Percentiles rank a stretch among this genome's conserved stretches.
phyloP scores from a whole-genome alignment of 2,329 filamentous ascomycete genomes.

The Parafenestella ontariensis region DNA sequence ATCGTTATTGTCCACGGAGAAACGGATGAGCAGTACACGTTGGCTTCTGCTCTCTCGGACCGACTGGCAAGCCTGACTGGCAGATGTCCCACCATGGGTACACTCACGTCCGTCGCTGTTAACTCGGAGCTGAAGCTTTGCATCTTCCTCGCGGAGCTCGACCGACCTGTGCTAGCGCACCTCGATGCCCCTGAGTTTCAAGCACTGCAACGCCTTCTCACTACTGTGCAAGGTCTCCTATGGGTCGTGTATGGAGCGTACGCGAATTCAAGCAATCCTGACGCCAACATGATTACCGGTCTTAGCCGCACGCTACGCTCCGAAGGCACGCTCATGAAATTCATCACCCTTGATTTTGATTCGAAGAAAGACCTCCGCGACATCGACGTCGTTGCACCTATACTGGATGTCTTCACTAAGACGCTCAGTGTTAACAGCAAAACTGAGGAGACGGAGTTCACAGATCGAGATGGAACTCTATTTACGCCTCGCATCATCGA shows the following conservation, averaged over 20 bases:
- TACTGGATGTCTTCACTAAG: background rate
- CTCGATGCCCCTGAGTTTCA: slow-evolving; percentile 5
- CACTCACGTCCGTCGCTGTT: background rate
- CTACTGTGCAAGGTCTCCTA: slow-evolving; percentile 8
- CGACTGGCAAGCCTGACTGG: slow-evolving; percentile 10
- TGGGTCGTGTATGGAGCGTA: slow-evolving; percentile 16
- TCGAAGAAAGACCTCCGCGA: background rate
- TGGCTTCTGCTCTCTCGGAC: slow-evolving; percentile 22
- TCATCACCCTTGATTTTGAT: slow-evolving; percentile 18
- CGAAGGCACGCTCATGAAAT: slow-evolving; percentile 14
- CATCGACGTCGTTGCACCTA: background rate
- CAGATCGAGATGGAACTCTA: slow-evolving; percentile 3
- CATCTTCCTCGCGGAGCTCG: slow-evolving; percentile 20
- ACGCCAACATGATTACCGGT: slow-evolving; percentile 19
- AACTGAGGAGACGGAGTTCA: slow-evolving; percentile 15
- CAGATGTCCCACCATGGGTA: background rate
- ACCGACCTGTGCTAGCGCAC: slow-evolving; percentile 7
- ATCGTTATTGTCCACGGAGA: slow-evolving; percentile 23
- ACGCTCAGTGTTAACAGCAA: background rate
- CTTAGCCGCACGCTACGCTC: slow-evolving; percentile 18
- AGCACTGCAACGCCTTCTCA: slow-evolving; percentile 5
- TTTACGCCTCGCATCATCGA: slow-evolving; percentile 21
- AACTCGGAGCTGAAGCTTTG: slow-evolving; percentile 21
- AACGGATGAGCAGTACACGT: slow-evolving; percentile 11
- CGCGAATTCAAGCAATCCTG: slow-evolving; percentile 2